Percentiles rank a stretch among this genome's conserved stretches.
These are phyloP conservation scores for Exophiala sideris DNA, from an alignment of 2,329 filamentous ascomycete genomes.

Conservation along the genomic window DNA sequence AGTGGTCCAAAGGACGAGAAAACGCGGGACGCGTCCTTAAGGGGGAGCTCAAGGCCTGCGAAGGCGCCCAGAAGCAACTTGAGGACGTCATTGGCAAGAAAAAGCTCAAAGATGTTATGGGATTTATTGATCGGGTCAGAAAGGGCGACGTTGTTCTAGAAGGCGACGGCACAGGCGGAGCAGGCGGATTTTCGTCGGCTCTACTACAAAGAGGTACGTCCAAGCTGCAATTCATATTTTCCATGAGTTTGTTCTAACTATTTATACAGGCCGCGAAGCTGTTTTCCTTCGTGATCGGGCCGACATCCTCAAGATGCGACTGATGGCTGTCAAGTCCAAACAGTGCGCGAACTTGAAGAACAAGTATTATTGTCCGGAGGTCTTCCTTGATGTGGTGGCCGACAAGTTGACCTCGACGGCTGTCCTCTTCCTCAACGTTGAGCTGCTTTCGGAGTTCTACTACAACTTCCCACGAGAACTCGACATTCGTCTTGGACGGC, in stretches of 20 bases:
- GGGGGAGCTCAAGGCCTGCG: conserved; percentile 79
- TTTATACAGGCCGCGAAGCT: conserved; percentile 72
- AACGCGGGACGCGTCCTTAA: conserved; percentile 80
- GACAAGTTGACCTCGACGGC: conserved; percentile 92
- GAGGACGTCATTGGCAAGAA: conserved; percentile 75
- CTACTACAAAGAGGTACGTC: conserved; percentile 74
- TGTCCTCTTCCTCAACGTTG: conserved; percentile 95
- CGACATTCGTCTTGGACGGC: conserved; percentile 77
- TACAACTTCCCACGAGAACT: conserved; percentile 95
- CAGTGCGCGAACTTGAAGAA: conserved; percentile 80
- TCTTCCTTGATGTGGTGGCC: conserved; percentile 96
- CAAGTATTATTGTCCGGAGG: conserved; percentile 94
- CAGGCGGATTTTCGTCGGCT: conserved; percentile 87
- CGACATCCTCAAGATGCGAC: conserved; percentile 84
- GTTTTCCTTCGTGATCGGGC: conserved; percentile 90
- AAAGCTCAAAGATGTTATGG: conserved; percentile 84
- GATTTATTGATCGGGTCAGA: conserved; percentile 84
- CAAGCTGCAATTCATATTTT: background rate
- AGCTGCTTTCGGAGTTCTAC: conserved; percentile 94
- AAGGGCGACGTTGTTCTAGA: conserved; percentile 82
- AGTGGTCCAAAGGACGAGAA: conserved; percentile 82
- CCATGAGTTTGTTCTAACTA: conserved; percentile 16
- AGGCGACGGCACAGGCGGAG: conserved; percentile 76
- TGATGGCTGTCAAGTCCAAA: conserved; percentile 82
- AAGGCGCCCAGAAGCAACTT: conserved; percentile 69